A percentile compares a stretch with the other conserved stretches of the same genome.
Evolutionary conservation across 208 protist genomes (phyloP).

Genomic region (Trypanosoma avium): DNA sequence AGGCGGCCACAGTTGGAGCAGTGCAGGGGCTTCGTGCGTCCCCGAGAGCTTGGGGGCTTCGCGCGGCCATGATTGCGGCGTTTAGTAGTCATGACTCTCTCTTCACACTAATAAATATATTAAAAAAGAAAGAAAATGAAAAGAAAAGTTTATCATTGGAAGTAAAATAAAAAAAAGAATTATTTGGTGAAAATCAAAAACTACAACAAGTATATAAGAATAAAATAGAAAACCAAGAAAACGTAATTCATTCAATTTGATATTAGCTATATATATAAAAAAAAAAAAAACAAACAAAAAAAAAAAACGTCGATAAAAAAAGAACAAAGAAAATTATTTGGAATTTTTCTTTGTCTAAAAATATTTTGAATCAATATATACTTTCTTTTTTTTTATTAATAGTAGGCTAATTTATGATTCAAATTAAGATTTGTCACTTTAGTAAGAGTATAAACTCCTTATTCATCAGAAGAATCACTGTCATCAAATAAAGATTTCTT

Average conservation of each 20-base stretch:
- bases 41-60: slow-evolving; percentile 90
- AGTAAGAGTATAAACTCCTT: not conserved
- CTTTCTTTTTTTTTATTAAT: no score
- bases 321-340: not conserved
- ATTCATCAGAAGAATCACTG: slow-evolving; percentile 16
- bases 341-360: slow-evolving; percentile 11
- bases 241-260: no score
- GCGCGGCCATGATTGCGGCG: slow-evolving; percentile 92
- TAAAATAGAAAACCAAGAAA: no score
- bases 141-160: not conserved
- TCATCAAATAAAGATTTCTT: slow-evolving; percentile 18
- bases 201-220: not conserved
- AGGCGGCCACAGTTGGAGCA: slow-evolving; percentile 94
- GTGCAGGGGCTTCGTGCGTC: slow-evolving; percentile 90
- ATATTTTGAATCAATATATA: slow-evolving; percentile 1
- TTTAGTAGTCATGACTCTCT: slow-evolving; percentile 87
- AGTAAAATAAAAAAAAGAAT: not conserved
- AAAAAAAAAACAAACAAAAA: slow-evolving; percentile 2
- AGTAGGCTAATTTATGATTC: no score
- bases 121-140: slow-evolving; percentile 10
- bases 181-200: not conserved
- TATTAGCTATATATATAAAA: slow-evolving; percentile 1
- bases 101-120: slow-evolving; percentile 1
- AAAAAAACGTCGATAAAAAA: slow-evolving; percentile 5
- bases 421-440: not conserved